phyloP scores from a whole-genome alignment of 345 rosid genomes.

The Mangifera indica region DNA sequence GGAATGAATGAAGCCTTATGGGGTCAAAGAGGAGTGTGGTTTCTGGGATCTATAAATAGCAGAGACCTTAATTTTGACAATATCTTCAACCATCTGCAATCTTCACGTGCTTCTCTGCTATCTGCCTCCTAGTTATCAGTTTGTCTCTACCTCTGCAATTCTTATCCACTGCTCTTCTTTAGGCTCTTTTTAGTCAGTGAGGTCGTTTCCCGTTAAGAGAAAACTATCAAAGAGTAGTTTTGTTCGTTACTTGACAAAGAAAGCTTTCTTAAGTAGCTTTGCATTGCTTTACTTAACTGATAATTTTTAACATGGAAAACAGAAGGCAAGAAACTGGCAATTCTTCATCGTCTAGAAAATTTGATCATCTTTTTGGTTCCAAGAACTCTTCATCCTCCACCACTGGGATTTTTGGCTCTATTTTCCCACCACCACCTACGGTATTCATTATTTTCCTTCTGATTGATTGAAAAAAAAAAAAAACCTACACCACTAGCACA shows the following conservation, averaged over 20 bases:
- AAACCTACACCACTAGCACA: too few relatives aligned
- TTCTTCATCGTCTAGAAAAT: slow-evolving; percentile 27
- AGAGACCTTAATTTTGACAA: slow-evolving; percentile 9
- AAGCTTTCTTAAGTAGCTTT: not conserved
- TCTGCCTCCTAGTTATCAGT: slow-evolving; percentile 10
- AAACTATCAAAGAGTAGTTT: slow-evolving; percentile 26
- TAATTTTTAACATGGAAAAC: slow-evolving; percentile 29
- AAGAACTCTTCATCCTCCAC: slow-evolving; percentile 43
- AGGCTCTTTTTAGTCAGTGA: slow-evolving; percentile 17
- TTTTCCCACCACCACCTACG: slow-evolving; percentile 53
- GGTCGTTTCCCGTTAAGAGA: slow-evolving; percentile 30
- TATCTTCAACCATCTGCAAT: slow-evolving; percentile 19
- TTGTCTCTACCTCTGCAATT: slow-evolving; percentile 23
- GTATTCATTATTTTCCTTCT: slow-evolving; percentile 28
- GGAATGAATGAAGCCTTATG: slow-evolving; percentile 24
- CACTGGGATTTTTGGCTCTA: slow-evolving; percentile 42
- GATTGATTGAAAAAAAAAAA: too few relatives aligned
- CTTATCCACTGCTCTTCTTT: slow-evolving; percentile 36
- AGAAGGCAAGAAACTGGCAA: slow-evolving; percentile 24
- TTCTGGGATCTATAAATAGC: slow-evolving; percentile 43
- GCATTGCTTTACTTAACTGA: not conserved
- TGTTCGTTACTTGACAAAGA: slow-evolving; percentile 45
- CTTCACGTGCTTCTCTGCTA: slow-evolving; percentile 42
- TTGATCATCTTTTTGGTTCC: slow-evolving; percentile 62
- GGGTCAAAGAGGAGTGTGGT: not conserved